Conservation (phyloP, 2,329 filamentous ascomycete genomes). For the Endothia cerciana region DNA sequence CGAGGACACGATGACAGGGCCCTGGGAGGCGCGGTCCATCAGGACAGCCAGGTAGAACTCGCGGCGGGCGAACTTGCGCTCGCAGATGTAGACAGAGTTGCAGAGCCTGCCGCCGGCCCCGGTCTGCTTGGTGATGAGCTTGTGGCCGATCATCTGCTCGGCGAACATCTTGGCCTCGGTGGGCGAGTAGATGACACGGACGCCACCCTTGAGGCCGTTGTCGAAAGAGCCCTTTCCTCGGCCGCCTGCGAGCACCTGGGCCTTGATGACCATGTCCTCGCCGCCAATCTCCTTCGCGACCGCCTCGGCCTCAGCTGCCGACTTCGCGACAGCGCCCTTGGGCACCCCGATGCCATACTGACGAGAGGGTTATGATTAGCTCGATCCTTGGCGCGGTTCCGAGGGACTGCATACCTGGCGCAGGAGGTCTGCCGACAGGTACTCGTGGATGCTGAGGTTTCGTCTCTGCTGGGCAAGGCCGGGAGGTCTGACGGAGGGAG, state of each 20-base stretch:
- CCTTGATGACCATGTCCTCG: slow-evolving; percentile 99
- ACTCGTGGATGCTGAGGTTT: slow-evolving; percentile 96
- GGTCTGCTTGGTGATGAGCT: slow-evolving; percentile 99
- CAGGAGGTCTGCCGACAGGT: slow-evolving; percentile 91
- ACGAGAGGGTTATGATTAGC: slow-evolving; percentile 32
- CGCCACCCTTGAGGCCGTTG: slow-evolving; percentile 98
- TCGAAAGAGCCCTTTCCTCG: slow-evolving; percentile 98
- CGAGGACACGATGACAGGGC: slow-evolving; percentile 94
- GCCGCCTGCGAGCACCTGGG: slow-evolving; percentile 95
- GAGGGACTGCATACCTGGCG: slow-evolving; percentile 58
- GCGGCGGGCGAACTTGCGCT: slow-evolving; percentile 98
- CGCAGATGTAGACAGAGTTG: slow-evolving; percentile 98
- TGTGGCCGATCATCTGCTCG: slow-evolving; percentile 99
- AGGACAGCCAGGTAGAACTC: slow-evolving; percentile 99
- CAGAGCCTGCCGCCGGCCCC: slow-evolving; percentile 91
- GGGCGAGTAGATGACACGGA: slow-evolving; percentile 98
- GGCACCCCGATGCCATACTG: slow-evolving; percentile 95
- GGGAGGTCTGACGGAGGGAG: slow-evolving; percentile 61
- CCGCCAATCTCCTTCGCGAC: slow-evolving; percentile 89
- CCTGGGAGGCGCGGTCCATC: slow-evolving; percentile 92
- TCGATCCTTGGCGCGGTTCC: slow-evolving; percentile 19
- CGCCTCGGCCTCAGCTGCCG: slow-evolving; percentile 83
- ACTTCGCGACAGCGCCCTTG: slow-evolving; percentile 83
- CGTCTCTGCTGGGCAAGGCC: slow-evolving; percentile 77
- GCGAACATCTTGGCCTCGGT: slow-evolving; percentile 97